Evolutionary conservation across 805 yeast species (phyloP).

Genomic region (Wickerhamomyces silvicola): DNA sequence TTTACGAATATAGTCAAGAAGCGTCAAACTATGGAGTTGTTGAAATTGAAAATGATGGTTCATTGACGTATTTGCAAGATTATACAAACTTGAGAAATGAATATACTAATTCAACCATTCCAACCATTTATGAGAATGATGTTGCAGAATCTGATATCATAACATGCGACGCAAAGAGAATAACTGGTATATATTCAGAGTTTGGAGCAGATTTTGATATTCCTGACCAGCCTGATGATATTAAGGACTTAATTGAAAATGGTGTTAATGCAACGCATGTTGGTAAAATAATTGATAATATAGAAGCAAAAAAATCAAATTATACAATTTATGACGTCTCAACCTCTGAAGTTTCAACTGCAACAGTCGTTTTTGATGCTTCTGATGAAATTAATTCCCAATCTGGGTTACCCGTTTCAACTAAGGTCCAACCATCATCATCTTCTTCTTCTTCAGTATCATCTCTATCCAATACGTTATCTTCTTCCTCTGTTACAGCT

Average conservation of each 20-base stretch:
- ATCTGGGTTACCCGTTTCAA: constrained; percentile 13
- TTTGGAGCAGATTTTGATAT: constrained; percentile 43
- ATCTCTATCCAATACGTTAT: constrained; percentile 8
- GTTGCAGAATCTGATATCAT: constrained; percentile 26
- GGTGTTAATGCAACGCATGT: constrained; percentile 41
- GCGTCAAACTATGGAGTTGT: constrained; percentile 74
- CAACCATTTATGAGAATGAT: constrained; percentile 31
- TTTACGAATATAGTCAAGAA: constrained; percentile 86
- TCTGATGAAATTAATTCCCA: constrained; percentile 32
- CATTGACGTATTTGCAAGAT: constrained; percentile 39
- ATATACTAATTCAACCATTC: constrained; percentile 29
- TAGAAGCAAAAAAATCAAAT: constrained; percentile 30
- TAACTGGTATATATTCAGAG: constrained; percentile 29
- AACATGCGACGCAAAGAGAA: constrained; percentile 34
- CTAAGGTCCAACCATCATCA: constrained; percentile 10
- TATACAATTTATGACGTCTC: constrained; percentile 32
- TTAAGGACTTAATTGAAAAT: constrained; percentile 35
- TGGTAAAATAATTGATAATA: constrained; percentile 37
- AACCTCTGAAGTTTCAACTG: constrained; percentile 26
- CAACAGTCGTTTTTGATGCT: constrained; percentile 31
- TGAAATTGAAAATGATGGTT: constrained; percentile 38
- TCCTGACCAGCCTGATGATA: constrained; percentile 42
- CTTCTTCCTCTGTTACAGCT: background rate
- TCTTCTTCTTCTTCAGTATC: constrained; percentile 16
- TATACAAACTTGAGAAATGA: constrained; percentile 43